Base-by-base conservation (phyloP, 108 stramenopile species). In the Fistulifera solaris region DNA sequence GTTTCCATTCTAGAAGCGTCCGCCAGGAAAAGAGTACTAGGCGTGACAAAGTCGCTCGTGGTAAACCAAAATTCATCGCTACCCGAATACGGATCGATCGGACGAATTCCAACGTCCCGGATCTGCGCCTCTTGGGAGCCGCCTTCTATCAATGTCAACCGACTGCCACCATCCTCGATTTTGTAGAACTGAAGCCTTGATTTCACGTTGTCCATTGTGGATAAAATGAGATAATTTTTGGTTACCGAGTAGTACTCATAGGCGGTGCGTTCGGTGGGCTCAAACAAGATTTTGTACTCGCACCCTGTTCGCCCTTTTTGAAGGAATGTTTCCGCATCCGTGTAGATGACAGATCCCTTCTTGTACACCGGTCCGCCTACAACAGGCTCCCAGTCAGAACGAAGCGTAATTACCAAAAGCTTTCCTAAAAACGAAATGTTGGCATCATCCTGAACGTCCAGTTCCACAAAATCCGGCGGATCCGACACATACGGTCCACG, bases 201-300 rank as follows among this genome's bases (percentile, higher is more conserved):
- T 48, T 86, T 84, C 40, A 93, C 91, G 58, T 86, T 84, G 38
- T 89, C 85, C 58, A 89, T 70, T 21, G 72, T 81, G 42, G 77
- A 71, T 13, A 89, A 63, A 41, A 93, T 72, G 51, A 93, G 40
- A 53, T 85, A 93, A 45, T 89, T 74, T 65, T 89, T 93, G 18
- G 87, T 87, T 16, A 65, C 57, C 18, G 75, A 73, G 47, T 70
- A 80, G 26, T 81, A 80, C 23, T 76, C 61, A 40, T 81, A 83
- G 1, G 91, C 85, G 18, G 77, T 80, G 14, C 76, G 54, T 8
- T 67, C 73, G 0, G 85, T 83, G 16, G 87, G 87, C 58, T 83
- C 81, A 72, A 93, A 93, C 13, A 93, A 56, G 28, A 74, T 50
- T n/a, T 63, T 67, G 57, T 81, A 89, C 11, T 75, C 69, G 17